These are phyloP conservation scores for Cytospora leucostoma DNA, from an alignment of 2,329 filamentous ascomycete genomes.

Conservation along the genomic window DNA sequence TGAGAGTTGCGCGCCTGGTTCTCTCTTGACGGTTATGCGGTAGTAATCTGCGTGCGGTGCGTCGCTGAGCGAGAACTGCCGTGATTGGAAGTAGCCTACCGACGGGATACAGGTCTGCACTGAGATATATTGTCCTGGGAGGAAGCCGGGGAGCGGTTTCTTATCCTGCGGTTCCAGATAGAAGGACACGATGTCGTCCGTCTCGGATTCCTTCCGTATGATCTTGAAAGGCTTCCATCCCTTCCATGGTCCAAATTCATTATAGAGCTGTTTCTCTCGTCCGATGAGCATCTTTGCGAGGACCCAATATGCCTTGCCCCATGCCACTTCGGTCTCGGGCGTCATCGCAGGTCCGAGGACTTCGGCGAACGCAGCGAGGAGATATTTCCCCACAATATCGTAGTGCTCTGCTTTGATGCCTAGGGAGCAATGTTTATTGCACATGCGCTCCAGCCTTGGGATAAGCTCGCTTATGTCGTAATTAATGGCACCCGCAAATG, in stretches of 20 bases:
- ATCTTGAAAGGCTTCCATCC: constrained; percentile 70
- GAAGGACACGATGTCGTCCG: constrained; percentile 70
- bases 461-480: constrained; percentile 54
- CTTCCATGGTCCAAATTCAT: constrained; percentile 61
- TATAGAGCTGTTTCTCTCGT: constrained; percentile 65
- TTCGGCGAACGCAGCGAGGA: constrained; percentile 66
- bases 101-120: constrained; percentile 59
- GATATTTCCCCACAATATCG: constrained; percentile 67
- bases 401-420: constrained; percentile 71
- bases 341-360: constrained; percentile 70
- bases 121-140: constrained; percentile 73
- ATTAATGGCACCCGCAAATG: constrained; percentile 72
- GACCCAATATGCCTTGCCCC: constrained; percentile 72
- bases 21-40: constrained; percentile 71
- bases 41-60: constrained; percentile 62
- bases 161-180: constrained; percentile 66
- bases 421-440: constrained; percentile 73
- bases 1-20: constrained; percentile 54
- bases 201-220: constrained; percentile 64
- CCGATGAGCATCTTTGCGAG: constrained; percentile 72
- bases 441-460: constrained; percentile 57
- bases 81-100: constrained; percentile 61
- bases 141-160: constrained; percentile 61
- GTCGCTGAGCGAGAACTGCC: constrained; percentile 75
- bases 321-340: constrained; percentile 63